Evolutionary conservation across 805 yeast genomes (phyloP), one percentile per base, ranked within the genome.

Genomic region (Pichia thaimueangensis): DNA sequence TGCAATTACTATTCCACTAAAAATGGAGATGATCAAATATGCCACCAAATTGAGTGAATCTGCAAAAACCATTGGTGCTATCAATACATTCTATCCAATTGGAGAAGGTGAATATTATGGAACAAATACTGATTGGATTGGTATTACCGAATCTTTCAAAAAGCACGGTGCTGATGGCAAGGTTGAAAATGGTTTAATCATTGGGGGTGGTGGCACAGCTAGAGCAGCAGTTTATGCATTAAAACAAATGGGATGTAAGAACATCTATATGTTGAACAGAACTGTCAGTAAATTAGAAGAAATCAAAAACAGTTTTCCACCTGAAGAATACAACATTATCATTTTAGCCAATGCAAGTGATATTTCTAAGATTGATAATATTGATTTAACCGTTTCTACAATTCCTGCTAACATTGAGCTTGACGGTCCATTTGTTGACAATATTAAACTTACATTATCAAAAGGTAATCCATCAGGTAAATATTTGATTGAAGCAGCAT

Each of bases 151-250:
- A 47, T 76, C 96, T 2, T 78, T 88, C 52, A 58, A 65, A 16
- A 63, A 72, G 47, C 70, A 71, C 45, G 95, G 95, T 30, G 80
- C 78, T 32, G 76, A 80, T 31, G 67, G 71, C 11, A 65, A 73
- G 44, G 42, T 37, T 15, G 28, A 36, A 11, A 40, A 30, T 16
- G 97, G 96, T 25, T 65, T 89, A 45, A 83, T 93, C 35, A 70
- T 93, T 50, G 99, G 99, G 39, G 96, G 96, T 17, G 99, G 99
- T 32, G 99, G 99, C 34, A 89, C 99, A 21, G 81, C 96, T 1
- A 75, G 96, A 56, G 96, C 98, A 32, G 97, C 97, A 0, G 78
- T 86, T 13, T 88, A 76, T 60, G 97, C 98, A 1, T 70, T 93
- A 50, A 75, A 78, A 57, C 57, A 76, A 47, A 65, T 91, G 68